Evolutionary conservation across 2,329 filamentous ascomycete genomes (phyloP), one percentile per base, ranked within the genome.

Genomic region (Dothideomycetidae sp.): DNA sequence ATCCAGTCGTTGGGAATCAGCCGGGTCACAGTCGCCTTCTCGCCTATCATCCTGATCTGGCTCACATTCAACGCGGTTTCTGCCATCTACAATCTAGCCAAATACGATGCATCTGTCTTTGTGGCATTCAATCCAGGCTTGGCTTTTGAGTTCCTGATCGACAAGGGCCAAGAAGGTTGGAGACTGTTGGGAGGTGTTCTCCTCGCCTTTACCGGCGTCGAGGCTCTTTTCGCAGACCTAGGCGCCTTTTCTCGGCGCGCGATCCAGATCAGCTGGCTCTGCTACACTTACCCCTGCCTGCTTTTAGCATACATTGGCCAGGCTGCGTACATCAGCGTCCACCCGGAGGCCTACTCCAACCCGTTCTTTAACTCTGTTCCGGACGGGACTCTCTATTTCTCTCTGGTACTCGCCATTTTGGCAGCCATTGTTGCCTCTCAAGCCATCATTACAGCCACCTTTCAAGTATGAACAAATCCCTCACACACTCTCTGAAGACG

Each of bases 361-460:
- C 80, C 81, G 0, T 83, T 86, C 51, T 86, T 80, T 59, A 71
- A 78, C 45, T 69, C 73, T 0, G 72, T 75, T 0, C 78, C 79
- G 0, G 71, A 71, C 0, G 77, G 77, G 3, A 75, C 71, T 50
- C 62, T 84, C 15, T 81, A 78, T 48, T 75, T 76, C 3, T 72
- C 69, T 38, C 59, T 86, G 17, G 65, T 85, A 3, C 58, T 84
- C 33, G 78, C 79, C 0, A 67, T 44, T 21, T 41, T 45, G 3
- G 77, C 78, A 3, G 77, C 78, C 16, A 73, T 85, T 47, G 79
- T 86, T 9, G 81, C 81, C 1, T 81, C 75, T 3, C 81, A 86
- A 46, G 81, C 81, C 7, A 78, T 85, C 59, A 83, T 85, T 35
- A 85, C 81, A 0, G 75, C 72, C 5, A 75, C 75, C 0, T 85